These are phyloP conservation scores for Cucumis hystrix DNA, from an alignment of 306 rosid species.

Conservation along the genomic window DNA sequence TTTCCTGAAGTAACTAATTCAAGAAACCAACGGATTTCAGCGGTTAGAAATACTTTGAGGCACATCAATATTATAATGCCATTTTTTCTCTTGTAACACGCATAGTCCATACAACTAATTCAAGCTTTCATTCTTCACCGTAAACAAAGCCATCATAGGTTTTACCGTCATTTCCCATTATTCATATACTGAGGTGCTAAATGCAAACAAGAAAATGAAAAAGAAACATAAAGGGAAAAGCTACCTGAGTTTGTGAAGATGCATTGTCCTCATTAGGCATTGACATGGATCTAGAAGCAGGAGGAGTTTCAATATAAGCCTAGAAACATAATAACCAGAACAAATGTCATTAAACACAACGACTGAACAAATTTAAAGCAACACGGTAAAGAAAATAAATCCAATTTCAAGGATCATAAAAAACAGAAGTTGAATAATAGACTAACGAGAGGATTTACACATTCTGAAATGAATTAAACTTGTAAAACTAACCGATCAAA, in stretches of 20 bases:
- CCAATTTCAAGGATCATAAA: background rate
- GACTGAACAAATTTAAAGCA: background rate
- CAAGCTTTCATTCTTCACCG: background rate
- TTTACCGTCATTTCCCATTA: background rate
- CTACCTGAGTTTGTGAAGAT: slow-evolving; percentile 57
- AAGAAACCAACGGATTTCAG: background rate
- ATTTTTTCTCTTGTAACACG: background rate
- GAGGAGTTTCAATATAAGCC: background rate
- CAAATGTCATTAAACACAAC: background rate
- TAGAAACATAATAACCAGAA: background rate
- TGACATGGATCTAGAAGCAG: slow-evolving; percentile 33
- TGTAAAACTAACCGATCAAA: background rate
- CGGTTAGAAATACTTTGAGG: background rate
- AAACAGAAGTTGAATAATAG: background rate
- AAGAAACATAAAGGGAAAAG: background rate
- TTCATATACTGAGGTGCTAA: slow-evolving; percentile 6
- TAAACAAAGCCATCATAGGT: background rate
- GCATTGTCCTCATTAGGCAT: slow-evolving; percentile 44
- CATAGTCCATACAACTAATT: background rate
- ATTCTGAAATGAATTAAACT: background rate
- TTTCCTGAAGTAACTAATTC: background rate
- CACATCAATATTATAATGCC: background rate
- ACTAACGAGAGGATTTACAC: background rate
- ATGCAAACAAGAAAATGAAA: background rate
- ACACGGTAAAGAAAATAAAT: background rate